These are phyloP conservation scores for Cadophora malorum DNA, from an alignment of 2,329 filamentous ascomycete species.

Conservation along the genomic window DNA sequence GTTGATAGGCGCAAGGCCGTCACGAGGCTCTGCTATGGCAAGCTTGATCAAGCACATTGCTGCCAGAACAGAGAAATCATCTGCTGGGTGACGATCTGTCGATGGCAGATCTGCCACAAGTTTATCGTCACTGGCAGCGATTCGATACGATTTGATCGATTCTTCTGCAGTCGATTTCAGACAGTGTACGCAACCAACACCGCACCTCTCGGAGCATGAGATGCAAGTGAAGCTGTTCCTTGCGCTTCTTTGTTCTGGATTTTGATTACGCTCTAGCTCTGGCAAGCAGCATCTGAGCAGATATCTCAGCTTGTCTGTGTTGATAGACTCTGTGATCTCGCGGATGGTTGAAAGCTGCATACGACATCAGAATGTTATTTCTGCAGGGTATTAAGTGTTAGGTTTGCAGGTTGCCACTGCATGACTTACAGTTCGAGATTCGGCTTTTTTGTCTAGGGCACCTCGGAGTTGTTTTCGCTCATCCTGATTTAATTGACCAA, in stretches of 20 bases:
- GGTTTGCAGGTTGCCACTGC: neutral
- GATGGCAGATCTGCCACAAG: conserved; percentile 39
- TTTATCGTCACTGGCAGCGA: conserved; percentile 38
- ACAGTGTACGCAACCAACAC: conserved; percentile 34
- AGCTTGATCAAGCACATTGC: conserved; percentile 45
- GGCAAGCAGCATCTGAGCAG: conserved; percentile 39
- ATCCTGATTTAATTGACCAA: conserved; percentile 33
- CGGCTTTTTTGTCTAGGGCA: conserved; percentile 21
- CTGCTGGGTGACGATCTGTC: conserved; percentile 46
- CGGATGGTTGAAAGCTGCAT: conserved; percentile 35
- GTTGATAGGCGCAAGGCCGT: conserved; percentile 26
- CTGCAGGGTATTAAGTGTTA: neutral
- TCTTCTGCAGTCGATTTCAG: conserved; percentile 35
- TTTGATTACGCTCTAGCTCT: conserved; percentile 34
- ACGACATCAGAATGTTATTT: conserved; percentile 15
- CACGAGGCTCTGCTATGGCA: conserved; percentile 24
- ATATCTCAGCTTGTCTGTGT: conserved; percentile 41
- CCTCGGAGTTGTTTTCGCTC: conserved; percentile 35
- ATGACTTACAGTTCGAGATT: conserved; percentile 20
- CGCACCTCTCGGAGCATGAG: conserved; percentile 34
- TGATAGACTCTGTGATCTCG: conserved; percentile 39
- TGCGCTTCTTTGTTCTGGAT: conserved; percentile 20
- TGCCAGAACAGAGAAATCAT: conserved; percentile 44
- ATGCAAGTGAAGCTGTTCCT: conserved; percentile 27
- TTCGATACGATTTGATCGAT: conserved; percentile 35